Evolutionary conservation across 2,329 filamentous ascomycete species (phyloP), one percentile per base, ranked within the genome.

Genomic region (Tolypocladium tropicale): DNA sequence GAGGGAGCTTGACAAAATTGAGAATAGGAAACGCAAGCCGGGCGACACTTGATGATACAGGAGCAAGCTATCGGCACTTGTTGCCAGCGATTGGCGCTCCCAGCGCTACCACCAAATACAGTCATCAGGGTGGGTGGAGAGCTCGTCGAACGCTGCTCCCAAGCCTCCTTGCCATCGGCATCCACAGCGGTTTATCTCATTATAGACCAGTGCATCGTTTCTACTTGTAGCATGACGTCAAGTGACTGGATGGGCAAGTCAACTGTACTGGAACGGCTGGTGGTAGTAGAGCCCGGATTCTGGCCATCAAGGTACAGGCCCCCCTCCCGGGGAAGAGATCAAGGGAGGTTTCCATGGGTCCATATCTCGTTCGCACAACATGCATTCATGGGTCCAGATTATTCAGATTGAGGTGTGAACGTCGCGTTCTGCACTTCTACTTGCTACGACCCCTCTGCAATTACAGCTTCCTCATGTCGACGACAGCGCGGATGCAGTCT

Each of bases 401-500:
- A 3, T 32, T 30, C 25, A 28, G 18, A 46, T 25, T 46, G 9
- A 49, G 25, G 18, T 21, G 16, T 49, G 16, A 6, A 49, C 25
- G n/a, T 2, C n/a, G 16, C 4, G n/a, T 3, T 21, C 11, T 10
- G 18, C 6, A 14, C 30, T 9, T 51, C 43, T 46, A 11, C 37
- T 21, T 9, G 7, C 7, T n/a, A 49, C 6, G n/a, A n/a, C 14
- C 14, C 52, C 51, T 58, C 21, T 51, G 4, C 12, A 37, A 3
- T 53, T 63, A 69, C 59, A 70, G 25, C 60, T 71, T 73, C 59
- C 72, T 70, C 81, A 85, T 84, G 64, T 82, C 84, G 55, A 96
- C 88, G 11, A 97, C 94, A 64, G 90, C 95, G 62, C 94, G 89
- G 68, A 99, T 96, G 76, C 94, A 99, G 74, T 97, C 92, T 57